Conservation (phyloP, 441 rosid species). For the Adansonia rubrostipa region DNA sequence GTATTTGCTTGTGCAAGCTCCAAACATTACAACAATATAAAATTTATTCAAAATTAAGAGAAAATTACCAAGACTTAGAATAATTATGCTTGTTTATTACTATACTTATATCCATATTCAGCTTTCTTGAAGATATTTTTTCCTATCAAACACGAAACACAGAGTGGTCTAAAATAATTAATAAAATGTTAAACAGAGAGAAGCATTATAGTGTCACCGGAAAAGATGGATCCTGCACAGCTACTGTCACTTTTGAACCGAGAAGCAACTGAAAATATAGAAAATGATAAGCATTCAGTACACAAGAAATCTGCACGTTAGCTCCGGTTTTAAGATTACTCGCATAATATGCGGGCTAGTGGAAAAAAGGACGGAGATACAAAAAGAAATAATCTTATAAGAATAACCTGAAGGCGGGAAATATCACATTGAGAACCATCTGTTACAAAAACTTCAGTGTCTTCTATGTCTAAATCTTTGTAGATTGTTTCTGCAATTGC, state of each 20-base stretch:
- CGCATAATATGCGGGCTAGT: not conserved
- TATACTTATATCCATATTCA: not conserved
- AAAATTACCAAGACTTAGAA: not conserved
- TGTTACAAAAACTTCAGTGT: constrained; percentile 73
- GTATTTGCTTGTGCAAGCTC: not conserved
- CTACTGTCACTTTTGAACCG: constrained; percentile 64
- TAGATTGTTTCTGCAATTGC: constrained; percentile 69
- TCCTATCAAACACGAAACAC: not conserved
- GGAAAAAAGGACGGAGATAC: not conserved
- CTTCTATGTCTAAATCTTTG: constrained; percentile 49
- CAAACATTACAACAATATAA: not conserved
- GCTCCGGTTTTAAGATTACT: not conserved
- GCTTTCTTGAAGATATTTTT: not conserved
- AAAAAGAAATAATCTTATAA: not conserved
- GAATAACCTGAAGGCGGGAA: constrained; percentile 70
- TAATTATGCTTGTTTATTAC: not conserved
- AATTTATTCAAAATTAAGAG: not conserved
- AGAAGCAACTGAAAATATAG: constrained; percentile 60
- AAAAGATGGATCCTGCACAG: constrained; percentile 87
- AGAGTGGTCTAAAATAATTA: not conserved
- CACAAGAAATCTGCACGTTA: constrained; percentile 11
- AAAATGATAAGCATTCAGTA: constrained; percentile 8
- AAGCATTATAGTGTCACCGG: constrained; percentile 51
- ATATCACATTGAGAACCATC: constrained; percentile 92
- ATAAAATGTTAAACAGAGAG: constrained; percentile 16